Evolutionary conservation across 768 basidiomycete species (phyloP).

Genomic region (Tylopilus sp.): DNA sequence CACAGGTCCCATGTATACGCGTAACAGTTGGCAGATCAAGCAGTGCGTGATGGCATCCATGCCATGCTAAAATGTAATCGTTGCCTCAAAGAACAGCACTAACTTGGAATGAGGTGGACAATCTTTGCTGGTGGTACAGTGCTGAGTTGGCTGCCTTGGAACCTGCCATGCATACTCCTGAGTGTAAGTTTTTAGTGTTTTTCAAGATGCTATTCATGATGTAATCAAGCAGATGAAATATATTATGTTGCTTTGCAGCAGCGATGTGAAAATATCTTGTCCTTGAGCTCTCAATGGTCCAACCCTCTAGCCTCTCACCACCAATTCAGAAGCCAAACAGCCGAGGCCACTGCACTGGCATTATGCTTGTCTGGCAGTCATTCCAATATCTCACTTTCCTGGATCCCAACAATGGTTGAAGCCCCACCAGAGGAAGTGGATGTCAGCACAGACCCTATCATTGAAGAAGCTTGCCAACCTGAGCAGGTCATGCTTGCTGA

Average conservation of each 20-base stretch:
- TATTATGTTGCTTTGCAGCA: not conserved
- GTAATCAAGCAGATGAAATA: not conserved
- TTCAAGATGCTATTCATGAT: too few species aligned
- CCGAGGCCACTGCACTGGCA: conserved; percentile 3
- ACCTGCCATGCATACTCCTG: not conserved
- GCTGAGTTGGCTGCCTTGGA: too few species aligned
- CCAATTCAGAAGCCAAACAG: conserved; percentile 9
- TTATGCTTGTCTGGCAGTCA: not conserved
- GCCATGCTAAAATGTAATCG: not conserved
- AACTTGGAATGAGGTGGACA: not conserved
- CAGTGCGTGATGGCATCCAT: not conserved
- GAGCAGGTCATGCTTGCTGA: too few species aligned
- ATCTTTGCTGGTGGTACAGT: conserved; percentile 1
- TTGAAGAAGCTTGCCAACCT: too few species aligned
- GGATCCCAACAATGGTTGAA: too few species aligned
- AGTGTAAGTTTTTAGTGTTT: too few species aligned
- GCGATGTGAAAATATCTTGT: not conserved
- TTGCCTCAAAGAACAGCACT: not conserved
- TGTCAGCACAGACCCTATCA: too few species aligned
- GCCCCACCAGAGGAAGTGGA: too few species aligned
- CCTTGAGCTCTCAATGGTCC: conserved; percentile 5
- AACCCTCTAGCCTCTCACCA: conserved; percentile 11
- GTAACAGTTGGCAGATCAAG: not conserved
- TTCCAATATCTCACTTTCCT: too few species aligned
- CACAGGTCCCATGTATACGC: too few species aligned